A percentile compares a stretch with the other conserved stretches of the same genome.
Evolutionary conservation across 1,284 basidiomycete species (phyloP).

Genomic region (Moniliophthora roreri): DNA sequence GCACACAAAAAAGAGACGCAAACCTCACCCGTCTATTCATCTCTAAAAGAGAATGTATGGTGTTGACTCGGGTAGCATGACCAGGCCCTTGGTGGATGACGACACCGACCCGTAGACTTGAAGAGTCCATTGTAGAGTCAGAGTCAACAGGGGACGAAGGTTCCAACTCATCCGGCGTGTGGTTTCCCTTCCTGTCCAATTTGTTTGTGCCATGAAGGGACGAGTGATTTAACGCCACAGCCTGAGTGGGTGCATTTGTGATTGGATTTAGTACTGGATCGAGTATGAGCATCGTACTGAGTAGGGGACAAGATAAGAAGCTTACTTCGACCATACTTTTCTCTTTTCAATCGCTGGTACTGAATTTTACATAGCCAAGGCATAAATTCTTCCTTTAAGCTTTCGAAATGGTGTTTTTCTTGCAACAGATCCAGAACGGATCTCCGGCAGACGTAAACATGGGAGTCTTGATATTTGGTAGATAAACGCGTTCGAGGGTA

Average conservation of each 20-base stretch:
- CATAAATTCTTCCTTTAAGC: conserved; percentile 83
- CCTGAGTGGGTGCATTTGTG: conserved; percentile 40
- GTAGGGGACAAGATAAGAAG: conserved; percentile 8
- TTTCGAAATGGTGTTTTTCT: conserved; percentile 70
- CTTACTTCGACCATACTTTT: conserved; percentile 58
- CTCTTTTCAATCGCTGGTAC: conserved; percentile 61
- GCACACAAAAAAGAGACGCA: conserved; percentile 8
- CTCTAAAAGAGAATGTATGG: conserved; percentile 80
- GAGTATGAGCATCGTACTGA: neutral
- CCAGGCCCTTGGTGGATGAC: conserved; percentile 59
- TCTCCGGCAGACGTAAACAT: conserved; percentile 85
- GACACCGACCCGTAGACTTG: conserved; percentile 60
- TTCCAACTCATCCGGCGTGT: conserved; percentile 11
- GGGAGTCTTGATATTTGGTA: conserved; percentile 77
- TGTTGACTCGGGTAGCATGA: conserved; percentile 79
- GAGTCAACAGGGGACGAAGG: conserved; percentile 44
- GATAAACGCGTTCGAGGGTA: conserved; percentile 77
- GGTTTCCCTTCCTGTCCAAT: conserved; percentile 1
- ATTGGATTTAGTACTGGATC: conserved; percentile 40
- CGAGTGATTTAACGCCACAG: conserved; percentile 57
- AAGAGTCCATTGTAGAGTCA: conserved; percentile 34
- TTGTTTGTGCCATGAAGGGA: conserved; percentile 38
- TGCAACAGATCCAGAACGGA: conserved; percentile 74
- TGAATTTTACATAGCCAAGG: conserved; percentile 88
- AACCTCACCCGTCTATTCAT: conserved; percentile 71